These are phyloP conservation scores for Nigrospora oryzae DNA, from an alignment of 2,329 filamentous ascomycete species.

Conservation along the genomic window DNA sequence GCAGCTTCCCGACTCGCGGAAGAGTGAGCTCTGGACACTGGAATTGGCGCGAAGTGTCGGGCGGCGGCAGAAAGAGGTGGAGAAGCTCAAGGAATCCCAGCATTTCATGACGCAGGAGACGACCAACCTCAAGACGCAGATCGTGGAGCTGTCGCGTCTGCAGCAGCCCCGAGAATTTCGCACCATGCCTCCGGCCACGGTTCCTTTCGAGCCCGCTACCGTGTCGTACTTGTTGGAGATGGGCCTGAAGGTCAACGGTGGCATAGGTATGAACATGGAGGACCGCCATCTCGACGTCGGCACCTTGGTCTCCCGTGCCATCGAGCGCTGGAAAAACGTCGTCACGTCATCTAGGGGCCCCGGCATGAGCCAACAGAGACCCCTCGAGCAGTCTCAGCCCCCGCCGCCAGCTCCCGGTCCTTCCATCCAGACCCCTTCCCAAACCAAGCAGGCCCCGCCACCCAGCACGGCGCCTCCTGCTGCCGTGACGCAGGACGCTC, in stretches of 20 bases:
- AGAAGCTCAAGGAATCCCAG: conserved; percentile 41
- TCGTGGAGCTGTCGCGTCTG: conserved; percentile 49
- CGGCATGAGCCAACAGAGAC: conserved; percentile 41
- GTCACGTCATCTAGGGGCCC: conserved; percentile 41
- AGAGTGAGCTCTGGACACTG: conserved; percentile 51
- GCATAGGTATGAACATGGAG: conserved; percentile 37
- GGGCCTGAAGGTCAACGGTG: conserved; percentile 27
- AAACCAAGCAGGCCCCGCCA: conserved; percentile 5
- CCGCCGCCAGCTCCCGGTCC: conserved; percentile 12
- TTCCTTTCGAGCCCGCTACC: conserved; percentile 41
- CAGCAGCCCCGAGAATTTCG: conserved; percentile 55
- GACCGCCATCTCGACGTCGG: conserved; percentile 45
- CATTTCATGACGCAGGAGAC: conserved; percentile 47
- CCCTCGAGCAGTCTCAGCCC: conserved; percentile 29
- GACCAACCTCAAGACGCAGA: conserved; percentile 45
- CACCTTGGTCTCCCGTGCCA: conserved; percentile 42
- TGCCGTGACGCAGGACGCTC: background rate
- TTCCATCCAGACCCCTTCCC: conserved; percentile 8
- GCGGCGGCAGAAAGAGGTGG: conserved; percentile 45
- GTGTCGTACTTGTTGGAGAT: conserved; percentile 38
- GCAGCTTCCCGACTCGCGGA: conserved; percentile 45
- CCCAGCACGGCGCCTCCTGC: conserved; percentile 3
- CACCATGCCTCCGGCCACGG: conserved; percentile 39
- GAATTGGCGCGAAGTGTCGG: conserved; percentile 54
- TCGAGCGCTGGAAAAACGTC: conserved; percentile 55